Conservation (phyloP, 2,329 filamentous ascomycete genomes). For the Stachybotrys chlorohalonatus region DNA sequence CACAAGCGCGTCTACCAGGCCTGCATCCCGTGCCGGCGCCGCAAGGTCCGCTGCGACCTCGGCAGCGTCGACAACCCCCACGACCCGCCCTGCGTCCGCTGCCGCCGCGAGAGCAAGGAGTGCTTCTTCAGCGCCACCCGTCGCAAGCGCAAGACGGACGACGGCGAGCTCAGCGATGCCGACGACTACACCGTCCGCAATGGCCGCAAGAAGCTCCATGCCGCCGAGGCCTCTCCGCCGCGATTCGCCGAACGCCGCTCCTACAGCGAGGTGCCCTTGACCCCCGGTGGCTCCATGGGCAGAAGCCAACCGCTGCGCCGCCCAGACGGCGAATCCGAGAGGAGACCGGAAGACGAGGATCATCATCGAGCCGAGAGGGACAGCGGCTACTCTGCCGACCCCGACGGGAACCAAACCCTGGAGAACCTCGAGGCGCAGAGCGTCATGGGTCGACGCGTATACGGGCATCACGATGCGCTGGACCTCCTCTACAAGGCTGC, state of each 20-base stretch:
- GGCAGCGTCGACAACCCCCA: slow-evolving; percentile 85
- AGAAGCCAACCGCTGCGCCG: slow-evolving; percentile 57
- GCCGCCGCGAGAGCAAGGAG: slow-evolving; percentile 88
- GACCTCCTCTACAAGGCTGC: slow-evolving; percentile 86
- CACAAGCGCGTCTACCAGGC: slow-evolving; percentile 57
- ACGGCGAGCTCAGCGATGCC: slow-evolving; percentile 41
- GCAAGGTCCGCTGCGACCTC: slow-evolving; percentile 54
- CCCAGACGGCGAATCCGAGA: slow-evolving; percentile 30
- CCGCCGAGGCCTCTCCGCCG: slow-evolving; percentile 34
- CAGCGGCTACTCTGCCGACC: slow-evolving; percentile 30
- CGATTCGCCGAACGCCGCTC: slow-evolving; percentile 30
- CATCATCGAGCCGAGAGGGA: slow-evolving; percentile 20
- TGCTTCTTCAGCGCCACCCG: slow-evolving; percentile 95
- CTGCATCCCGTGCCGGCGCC: slow-evolving; percentile 52
- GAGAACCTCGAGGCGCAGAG: slow-evolving; percentile 57
- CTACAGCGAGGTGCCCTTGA: slow-evolving; percentile 48
- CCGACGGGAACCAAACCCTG: slow-evolving; percentile 51
- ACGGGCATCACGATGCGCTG: slow-evolving; percentile 85
- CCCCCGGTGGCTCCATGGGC: slow-evolving; percentile 57
- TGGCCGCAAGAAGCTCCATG: slow-evolving; percentile 58
- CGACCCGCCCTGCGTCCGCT: slow-evolving; percentile 88
- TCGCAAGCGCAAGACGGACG: slow-evolving; percentile 74
- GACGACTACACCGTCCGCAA: slow-evolving; percentile 66
- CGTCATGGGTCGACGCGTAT: slow-evolving; percentile 64
- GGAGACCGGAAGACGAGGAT: slow-evolving; percentile 19